A percentile compares a stretch with the other conserved stretches of the same genome.
Evolutionary conservation across 192 early-diverging fungal genomes (phyloP).

Genomic region (Funneliformis mosseae): DNA sequence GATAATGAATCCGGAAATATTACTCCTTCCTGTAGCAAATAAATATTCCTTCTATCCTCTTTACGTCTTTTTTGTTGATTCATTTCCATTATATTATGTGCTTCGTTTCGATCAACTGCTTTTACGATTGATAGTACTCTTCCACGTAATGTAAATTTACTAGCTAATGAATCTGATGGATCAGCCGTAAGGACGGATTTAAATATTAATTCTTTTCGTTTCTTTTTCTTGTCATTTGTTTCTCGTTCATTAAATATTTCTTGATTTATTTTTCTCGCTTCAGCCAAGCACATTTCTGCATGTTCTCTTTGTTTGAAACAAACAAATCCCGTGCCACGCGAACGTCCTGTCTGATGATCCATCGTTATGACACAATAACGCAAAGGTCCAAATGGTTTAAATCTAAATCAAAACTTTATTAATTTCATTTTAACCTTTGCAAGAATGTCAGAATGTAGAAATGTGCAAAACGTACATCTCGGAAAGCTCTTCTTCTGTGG

Average conservation of each 20-base stretch:
- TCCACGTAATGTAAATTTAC: slow-evolving; percentile 74
- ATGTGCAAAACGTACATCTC: not conserved
- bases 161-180: slow-evolving; percentile 47
- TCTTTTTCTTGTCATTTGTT: slow-evolving; percentile 48
- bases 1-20: slow-evolving; percentile 84
- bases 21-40: slow-evolving; percentile 90
- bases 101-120: slow-evolving; percentile 77
- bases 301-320: slow-evolving; percentile 75
- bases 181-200: slow-evolving; percentile 70
- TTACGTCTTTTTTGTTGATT: slow-evolving; percentile 61
- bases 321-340: slow-evolving; percentile 93
- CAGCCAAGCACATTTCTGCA: slow-evolving; percentile 76
- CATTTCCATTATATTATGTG: slow-evolving; percentile 61
- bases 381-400: slow-evolving; percentile 69
- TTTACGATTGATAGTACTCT: slow-evolving; percentile 79
- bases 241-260: slow-evolving; percentile 38
- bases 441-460: not conserved
- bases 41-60: slow-evolving; percentile 84
- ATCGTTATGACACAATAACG: slow-evolving; percentile 85
- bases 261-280: slow-evolving; percentile 62
- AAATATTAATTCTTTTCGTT: slow-evolving; percentile 55
- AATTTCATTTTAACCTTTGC: not conserved
- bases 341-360: slow-evolving; percentile 79
- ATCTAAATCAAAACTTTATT: slow-evolving; percentile 45
- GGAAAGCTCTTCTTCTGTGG: slow-evolving; percentile 74